Conservation (phyloP, 148 eudicot genomes). For the Diospyros lotus region DNA sequence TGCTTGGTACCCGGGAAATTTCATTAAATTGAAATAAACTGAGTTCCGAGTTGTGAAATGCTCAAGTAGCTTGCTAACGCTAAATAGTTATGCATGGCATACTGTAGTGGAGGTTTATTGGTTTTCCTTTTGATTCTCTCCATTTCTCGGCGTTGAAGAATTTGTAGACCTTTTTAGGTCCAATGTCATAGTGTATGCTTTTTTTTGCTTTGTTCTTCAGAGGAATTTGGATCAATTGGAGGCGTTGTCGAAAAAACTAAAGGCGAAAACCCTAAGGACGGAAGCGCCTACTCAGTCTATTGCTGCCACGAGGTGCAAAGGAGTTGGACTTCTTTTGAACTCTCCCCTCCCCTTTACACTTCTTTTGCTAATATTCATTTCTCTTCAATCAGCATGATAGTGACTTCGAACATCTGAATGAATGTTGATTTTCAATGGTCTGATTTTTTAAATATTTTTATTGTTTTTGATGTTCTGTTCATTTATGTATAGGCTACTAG, state of each 20-base stretch:
- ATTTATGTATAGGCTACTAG: conserved; percentile 56
- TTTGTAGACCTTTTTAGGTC: background rate
- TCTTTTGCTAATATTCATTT: background rate
- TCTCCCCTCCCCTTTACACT: background rate
- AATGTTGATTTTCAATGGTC: background rate
- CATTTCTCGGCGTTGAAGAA: background rate
- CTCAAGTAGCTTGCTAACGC: background rate
- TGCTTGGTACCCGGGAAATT: background rate
- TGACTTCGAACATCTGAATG: background rate
- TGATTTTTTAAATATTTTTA: background rate
- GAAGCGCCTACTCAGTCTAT: conserved; percentile 92
- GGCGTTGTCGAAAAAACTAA: conserved; percentile 85
- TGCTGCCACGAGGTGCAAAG: conserved; percentile 72
- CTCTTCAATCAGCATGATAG: background rate
- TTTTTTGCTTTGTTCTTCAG: conserved; percentile 23
- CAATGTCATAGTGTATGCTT: background rate
- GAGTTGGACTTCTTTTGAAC: background rate
- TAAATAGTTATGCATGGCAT: too few species aligned
- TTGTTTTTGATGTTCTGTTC: background rate
- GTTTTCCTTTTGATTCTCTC: background rate
- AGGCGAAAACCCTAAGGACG: conserved; percentile 77
- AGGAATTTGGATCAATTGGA: conserved; percentile 96
- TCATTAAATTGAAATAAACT: background rate
- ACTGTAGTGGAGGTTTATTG: background rate
- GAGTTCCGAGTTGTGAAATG: background rate